Base-by-base conservation (phyloP, 129 eudicot genomes). In the Deinandra increscens region DNA sequence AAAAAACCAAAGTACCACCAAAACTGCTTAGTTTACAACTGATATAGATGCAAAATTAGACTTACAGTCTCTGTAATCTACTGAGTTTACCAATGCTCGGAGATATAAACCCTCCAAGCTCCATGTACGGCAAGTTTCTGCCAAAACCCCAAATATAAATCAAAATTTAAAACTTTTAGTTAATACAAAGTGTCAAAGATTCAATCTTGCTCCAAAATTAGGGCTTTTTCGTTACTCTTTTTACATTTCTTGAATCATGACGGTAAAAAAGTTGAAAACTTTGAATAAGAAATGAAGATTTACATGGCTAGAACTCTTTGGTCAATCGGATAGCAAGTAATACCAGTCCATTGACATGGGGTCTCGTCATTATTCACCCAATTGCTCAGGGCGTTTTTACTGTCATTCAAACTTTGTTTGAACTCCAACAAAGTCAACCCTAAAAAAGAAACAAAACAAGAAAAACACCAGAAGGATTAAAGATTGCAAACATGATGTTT, bases 261-360 rank as follows among this genome's bases (percentile, higher is more conserved):
- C 13, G 15, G 42, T 44, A 9, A 44, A 43, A 10, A 58, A 60
- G 19, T 23, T 42, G 3, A 4, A 70, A 55, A 51, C 29, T 5
- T 9, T 18, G 4, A 42, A 46, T 53, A 8, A 46, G 44, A 38
- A 61, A 5, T 22, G 6, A 69, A 1, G 69, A 70, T 85, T 81
- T 89, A 93, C 98, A 93, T 87, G 14, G 86, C 75, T 33, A 70
- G 17, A 68, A 93, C 98, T 70, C 83, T 85, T 46, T 86, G 86
- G 83, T 87, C 97, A 60, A 53, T 75, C 4, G 86, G 85, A 78
- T 85, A 61, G 81, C 98, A 93, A 80, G 97, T 68, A 62, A 93
- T 81, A 53, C 98, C 98, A 83, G 86, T 84, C 98, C 98, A 93
- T 33, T 67, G 48, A 45, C 98, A 93, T 9, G 98, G 98, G 72